A percentile compares a stretch with the other conserved stretches of the same genome.
These are phyloP conservation scores for Colletotrichum sublineola DNA, from an alignment of 2,329 filamentous ascomycete genomes.

Conservation along the genomic window DNA sequence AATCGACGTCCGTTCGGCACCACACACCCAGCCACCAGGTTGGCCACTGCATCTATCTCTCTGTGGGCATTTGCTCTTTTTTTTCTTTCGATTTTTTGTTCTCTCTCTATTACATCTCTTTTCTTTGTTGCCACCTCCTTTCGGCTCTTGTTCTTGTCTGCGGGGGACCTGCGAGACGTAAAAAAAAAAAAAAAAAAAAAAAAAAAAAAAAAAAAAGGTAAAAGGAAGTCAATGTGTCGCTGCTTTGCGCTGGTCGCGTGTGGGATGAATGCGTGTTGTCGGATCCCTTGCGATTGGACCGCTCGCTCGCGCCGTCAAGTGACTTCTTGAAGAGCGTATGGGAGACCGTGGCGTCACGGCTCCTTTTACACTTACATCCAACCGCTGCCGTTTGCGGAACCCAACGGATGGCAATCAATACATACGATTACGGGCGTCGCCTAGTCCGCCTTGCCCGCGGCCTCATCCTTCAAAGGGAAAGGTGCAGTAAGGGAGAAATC, in stretches of 20 bases:
- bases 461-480: too few species aligned
- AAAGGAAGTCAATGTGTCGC: not conserved
- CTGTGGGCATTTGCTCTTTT: not conserved
- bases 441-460: too few species aligned
- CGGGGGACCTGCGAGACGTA: not conserved
- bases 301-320: not conserved
- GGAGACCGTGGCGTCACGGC: not conserved
- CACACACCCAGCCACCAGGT: conserved; percentile 8
- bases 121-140: too few species aligned
- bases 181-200: not conserved
- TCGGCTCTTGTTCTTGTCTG: not conserved
- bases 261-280: not conserved
- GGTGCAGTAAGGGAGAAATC: not conserved
- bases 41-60: conserved; percentile 14
- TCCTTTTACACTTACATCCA: not conserved
- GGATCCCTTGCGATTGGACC: not conserved
- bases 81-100: not conserved
- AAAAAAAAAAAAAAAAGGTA: not conserved
- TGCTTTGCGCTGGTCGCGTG: not conserved
- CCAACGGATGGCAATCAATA: too few species aligned
- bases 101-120: too few species aligned
- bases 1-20: conserved; percentile 25
- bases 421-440: too few species aligned
- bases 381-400: not conserved
- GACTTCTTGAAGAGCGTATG: not conserved